A percentile compares a stretch with the other conserved stretches of the same genome.
Conservation (phyloP, 441 rosid species). For the Gossypium gossypioides region DNA sequence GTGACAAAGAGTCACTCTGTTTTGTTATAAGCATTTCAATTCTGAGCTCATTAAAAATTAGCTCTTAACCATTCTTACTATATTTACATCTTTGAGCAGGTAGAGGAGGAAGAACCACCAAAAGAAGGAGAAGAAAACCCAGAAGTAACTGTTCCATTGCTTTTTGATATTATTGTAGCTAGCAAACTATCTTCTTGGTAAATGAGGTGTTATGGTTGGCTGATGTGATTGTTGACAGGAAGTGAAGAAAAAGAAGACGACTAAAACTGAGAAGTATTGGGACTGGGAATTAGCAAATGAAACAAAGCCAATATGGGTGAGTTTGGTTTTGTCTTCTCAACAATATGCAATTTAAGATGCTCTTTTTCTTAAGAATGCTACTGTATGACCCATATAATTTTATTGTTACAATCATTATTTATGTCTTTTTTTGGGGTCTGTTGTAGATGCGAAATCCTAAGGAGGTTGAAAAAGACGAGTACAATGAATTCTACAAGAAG, state of each 20-base stretch:
- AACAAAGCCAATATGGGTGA: conserved; percentile 94
- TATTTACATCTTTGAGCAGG: conserved; percentile 34
- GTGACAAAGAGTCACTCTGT: not conserved
- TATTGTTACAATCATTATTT: not conserved
- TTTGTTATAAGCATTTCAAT: not conserved
- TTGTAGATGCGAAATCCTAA: conserved; percentile 71
- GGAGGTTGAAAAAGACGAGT: conserved; percentile 76
- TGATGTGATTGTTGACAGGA: conserved; percentile 34
- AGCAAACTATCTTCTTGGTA: conserved; percentile 1
- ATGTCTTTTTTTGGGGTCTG: conserved; percentile 12
- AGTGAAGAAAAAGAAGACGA: conserved; percentile 63
- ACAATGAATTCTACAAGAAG: conserved; percentile 85
- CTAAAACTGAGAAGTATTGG: conserved; percentile 94
- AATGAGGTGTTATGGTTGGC: conserved; percentile 2
- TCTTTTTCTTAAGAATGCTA: not conserved
- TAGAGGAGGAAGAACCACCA: conserved; percentile 84
- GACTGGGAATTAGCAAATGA: conserved; percentile 95
- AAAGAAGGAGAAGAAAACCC: conserved; percentile 61
- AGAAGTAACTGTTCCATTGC: conserved; percentile 38
- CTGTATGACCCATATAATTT: not conserved
- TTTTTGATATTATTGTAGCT: not conserved
- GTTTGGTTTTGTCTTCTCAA: conserved; percentile 9
- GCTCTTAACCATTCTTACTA: not conserved
- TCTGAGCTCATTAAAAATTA: not conserved
- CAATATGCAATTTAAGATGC: not conserved